Percentiles rank a stretch among this genome's conserved stretches.
Conservation (phyloP, 108 stramenopile species). For the Mediolabrus comicus region DNA sequence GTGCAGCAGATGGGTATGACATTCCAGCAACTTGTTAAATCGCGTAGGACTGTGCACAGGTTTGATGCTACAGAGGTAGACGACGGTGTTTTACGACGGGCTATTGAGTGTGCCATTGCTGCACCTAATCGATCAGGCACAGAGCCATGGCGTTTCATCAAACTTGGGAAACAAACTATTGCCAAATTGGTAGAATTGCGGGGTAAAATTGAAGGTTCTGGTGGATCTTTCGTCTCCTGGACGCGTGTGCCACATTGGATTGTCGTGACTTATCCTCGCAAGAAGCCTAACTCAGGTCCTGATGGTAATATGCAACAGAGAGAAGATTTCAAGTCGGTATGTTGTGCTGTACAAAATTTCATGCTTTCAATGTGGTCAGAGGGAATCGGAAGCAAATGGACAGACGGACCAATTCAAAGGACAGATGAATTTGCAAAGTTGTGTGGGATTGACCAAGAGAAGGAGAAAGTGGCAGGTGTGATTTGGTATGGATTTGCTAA, state of each 20-base stretch:
- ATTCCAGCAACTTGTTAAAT: constrained; percentile 56
- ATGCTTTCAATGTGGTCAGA: constrained; percentile 69
- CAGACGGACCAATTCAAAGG: constrained; percentile 60
- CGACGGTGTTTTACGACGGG: constrained; percentile 58
- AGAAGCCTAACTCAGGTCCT: constrained; percentile 36
- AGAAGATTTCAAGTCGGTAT: constrained; percentile 59
- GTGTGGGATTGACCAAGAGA: constrained; percentile 60
- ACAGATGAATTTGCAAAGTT: constrained; percentile 64
- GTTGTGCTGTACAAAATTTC: constrained; percentile 74
- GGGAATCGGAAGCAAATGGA: constrained; percentile 78
- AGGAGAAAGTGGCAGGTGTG: constrained; percentile 58
- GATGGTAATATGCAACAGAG: constrained; percentile 46
- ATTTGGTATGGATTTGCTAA: constrained; percentile 77
- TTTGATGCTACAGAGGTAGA: constrained; percentile 68
- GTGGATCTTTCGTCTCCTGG: constrained; percentile 49
- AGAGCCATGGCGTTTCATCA: constrained; percentile 76
- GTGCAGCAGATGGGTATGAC: constrained; percentile 41
- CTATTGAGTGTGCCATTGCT: constrained; percentile 69
- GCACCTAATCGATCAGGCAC: constrained; percentile 63
- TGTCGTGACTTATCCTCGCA: constrained; percentile 54
- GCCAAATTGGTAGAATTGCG: constrained; percentile 52
- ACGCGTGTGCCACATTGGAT: constrained; percentile 66
- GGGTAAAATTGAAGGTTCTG: constrained; percentile 1
- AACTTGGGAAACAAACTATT: constrained; percentile 59
- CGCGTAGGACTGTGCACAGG: constrained; percentile 58